Percentiles rank a stretch among this genome's conserved stretches.
These are phyloP conservation scores for Guyanaporus albipodus DNA, from an alignment of 768 basidiomycete genomes.

Conservation along the genomic window DNA sequence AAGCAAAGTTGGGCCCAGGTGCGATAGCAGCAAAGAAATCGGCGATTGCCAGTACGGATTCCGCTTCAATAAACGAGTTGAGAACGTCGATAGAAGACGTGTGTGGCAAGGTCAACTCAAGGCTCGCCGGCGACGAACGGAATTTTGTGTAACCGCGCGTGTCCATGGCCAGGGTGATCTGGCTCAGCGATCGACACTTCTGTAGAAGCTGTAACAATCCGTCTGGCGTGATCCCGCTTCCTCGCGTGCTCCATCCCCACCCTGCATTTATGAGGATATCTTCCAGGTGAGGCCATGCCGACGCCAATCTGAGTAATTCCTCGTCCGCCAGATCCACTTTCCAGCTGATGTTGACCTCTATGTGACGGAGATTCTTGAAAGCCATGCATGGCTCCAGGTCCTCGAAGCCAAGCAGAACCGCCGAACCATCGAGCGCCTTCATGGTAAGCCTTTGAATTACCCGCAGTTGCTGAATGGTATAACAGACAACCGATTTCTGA, in stretches of 20 bases:
- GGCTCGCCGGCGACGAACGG: not conserved
- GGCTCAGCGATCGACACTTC: too few species aligned
- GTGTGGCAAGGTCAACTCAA: too few species aligned
- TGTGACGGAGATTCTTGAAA: not conserved
- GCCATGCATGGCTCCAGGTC: slow-evolving; percentile 1
- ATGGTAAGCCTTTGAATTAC: too few species aligned
- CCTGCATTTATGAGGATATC: not conserved
- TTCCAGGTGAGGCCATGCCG: slow-evolving; percentile 8
- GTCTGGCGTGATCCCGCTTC: slow-evolving; percentile 2
- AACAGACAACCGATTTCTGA: too few species aligned
- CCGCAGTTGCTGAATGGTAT: too few species aligned
- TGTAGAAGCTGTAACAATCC: slow-evolving; percentile 3
- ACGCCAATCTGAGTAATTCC: not conserved
- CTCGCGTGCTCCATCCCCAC: slow-evolving; percentile 4
- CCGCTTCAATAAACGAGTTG: too few species aligned
- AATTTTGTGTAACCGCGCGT: not conserved
- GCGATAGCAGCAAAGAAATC: too few species aligned
- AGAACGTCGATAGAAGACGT: too few species aligned
- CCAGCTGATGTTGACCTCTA: not conserved
- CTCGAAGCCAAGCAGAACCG: not conserved
- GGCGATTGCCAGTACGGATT: too few species aligned
- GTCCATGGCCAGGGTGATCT: slow-evolving; percentile 3
- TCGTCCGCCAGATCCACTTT: not conserved
- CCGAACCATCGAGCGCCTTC: too few species aligned
- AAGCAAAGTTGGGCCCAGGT: too few species aligned